Evolutionary conservation across 805 yeast genomes (phyloP).

Genomic region (Candida nonsorbophila): DNA sequence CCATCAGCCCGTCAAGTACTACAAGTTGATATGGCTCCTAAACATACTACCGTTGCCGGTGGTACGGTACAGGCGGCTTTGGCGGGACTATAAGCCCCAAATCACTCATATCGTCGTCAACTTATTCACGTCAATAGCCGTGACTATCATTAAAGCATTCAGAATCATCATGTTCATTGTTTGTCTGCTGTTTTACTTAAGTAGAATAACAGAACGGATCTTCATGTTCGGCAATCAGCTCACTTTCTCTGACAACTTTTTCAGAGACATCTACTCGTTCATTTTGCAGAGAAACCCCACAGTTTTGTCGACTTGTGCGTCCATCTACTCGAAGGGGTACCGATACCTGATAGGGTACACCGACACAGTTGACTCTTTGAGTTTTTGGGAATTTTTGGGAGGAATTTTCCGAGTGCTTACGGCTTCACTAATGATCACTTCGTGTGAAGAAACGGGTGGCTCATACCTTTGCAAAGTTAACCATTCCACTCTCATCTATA

Average conservation of each 20-base stretch:
- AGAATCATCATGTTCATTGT: conserved; percentile 12
- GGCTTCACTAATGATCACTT: background rate
- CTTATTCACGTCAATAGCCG: conserved; percentile 2
- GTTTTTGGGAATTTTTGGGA: conserved; percentile 1
- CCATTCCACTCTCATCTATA: conserved; percentile 11
- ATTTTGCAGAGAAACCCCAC: conserved; percentile 8
- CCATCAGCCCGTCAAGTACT: conserved; percentile 3
- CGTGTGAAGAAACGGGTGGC: conserved; percentile 2
- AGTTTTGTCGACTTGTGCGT: conserved; percentile 2
- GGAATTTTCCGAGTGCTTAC: conserved; percentile 2
- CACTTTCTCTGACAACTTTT: conserved; percentile 23
- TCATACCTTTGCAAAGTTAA: conserved; percentile 4
- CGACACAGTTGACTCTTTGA: background rate
- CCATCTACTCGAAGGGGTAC: background rate
- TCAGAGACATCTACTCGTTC: conserved; percentile 24
- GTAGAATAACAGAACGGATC: conserved; percentile 13
- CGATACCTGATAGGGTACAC: conserved; percentile 2
- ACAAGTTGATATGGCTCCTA: conserved; percentile 12
- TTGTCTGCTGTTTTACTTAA: conserved; percentile 13
- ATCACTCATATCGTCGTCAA: conserved; percentile 2
- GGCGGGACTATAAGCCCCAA: conserved; percentile 10
- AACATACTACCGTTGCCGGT: conserved; percentile 15
- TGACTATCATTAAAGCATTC: conserved; percentile 7
- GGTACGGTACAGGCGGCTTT: conserved; percentile 12
- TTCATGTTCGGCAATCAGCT: conserved; percentile 20